A percentile compares a stretch with the other conserved stretches of the same genome.
phyloP scores from a whole-genome alignment of 2,329 filamentous ascomycete species.

The Stagonosporopsis rhizophila region DNA sequence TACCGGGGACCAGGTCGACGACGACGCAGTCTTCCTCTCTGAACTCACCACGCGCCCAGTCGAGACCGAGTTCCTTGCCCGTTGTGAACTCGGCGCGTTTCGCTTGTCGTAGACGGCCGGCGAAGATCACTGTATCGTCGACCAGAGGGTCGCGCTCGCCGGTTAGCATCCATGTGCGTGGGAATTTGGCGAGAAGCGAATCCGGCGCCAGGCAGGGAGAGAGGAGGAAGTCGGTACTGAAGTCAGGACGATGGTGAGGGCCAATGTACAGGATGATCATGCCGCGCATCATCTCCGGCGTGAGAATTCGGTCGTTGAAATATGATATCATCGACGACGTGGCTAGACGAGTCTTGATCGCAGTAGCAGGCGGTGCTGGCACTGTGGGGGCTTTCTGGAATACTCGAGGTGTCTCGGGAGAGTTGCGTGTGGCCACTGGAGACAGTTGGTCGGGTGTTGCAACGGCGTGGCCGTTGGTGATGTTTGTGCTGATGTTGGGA shows the following conservation, averaged over 20 bases:
- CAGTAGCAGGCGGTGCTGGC: slow-evolving; percentile 52
- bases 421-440: slow-evolving; percentile 13
- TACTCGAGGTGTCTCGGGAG: slow-evolving; percentile 27
- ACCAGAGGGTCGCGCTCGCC: slow-evolving; percentile 95
- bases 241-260: slow-evolving; percentile 90
- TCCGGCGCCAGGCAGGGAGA: slow-evolving; percentile 91
- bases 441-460: slow-evolving; percentile 34
- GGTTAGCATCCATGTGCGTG: slow-evolving; percentile 92
- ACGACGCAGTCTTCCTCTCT: slow-evolving; percentile 79
- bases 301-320: slow-evolving; percentile 93
- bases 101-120: slow-evolving; percentile 82
- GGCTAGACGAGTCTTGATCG: slow-evolving; percentile 82
- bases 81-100: slow-evolving; percentile 66
- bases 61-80: slow-evolving; percentile 63
- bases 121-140: slow-evolving; percentile 96
- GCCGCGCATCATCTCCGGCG: slow-evolving; percentile 97
- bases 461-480: slow-evolving; percentile 29
- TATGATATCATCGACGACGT: slow-evolving; percentile 98
- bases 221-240: slow-evolving; percentile 87
- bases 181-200: slow-evolving; percentile 80
- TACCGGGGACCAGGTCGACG: slow-evolving; percentile 83
- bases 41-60: slow-evolving; percentile 63
- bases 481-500: slow-evolving; percentile 28
- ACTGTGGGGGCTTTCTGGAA: slow-evolving; percentile 28
- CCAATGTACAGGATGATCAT: slow-evolving; percentile 99